Evolutionary conservation across 768 basidiomycete species (phyloP).

Genomic region (Rhodotorula sphaerocarpa): DNA sequence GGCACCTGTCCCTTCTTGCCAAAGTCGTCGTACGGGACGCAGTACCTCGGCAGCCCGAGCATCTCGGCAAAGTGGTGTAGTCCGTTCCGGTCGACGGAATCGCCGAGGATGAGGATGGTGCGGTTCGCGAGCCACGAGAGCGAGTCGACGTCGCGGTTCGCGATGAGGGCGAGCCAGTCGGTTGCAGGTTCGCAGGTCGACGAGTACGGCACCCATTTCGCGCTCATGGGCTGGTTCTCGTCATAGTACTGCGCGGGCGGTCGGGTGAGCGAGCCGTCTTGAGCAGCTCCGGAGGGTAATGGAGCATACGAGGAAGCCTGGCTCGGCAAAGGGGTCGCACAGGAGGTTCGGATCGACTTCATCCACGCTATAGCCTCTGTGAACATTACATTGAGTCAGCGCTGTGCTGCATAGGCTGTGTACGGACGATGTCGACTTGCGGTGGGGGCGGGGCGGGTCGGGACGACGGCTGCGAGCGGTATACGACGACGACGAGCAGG

Average conservation of each 20-base stretch:
- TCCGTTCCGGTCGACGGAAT: slow-evolving; percentile 38
- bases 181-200: slow-evolving; percentile 34
- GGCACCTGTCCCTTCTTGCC: slow-evolving; percentile 25
- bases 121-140: slow-evolving; percentile 31
- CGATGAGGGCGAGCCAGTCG: slow-evolving; percentile 29
- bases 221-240: slow-evolving; percentile 4
- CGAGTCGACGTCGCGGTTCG: slow-evolving; percentile 8
- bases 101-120: slow-evolving; percentile 38
- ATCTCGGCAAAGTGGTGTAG: slow-evolving; percentile 35
- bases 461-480: background rate
- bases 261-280: background rate
- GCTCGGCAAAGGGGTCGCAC: slow-evolving; percentile 34
- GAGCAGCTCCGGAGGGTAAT: background rate
- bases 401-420: no score
- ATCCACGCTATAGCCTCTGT: background rate
- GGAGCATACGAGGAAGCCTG: slow-evolving; percentile 31
- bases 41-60: slow-evolving; percentile 31
- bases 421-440: background rate
- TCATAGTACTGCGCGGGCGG: slow-evolving; percentile 20
- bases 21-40: slow-evolving; percentile 34
- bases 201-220: slow-evolving; percentile 32
- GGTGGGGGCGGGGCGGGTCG: background rate
- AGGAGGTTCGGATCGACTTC: background rate
- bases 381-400: no score
- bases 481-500: background rate